Conservation (phyloP, 2,329 filamentous ascomycete species). For the Lecanosticta acicola region DNA sequence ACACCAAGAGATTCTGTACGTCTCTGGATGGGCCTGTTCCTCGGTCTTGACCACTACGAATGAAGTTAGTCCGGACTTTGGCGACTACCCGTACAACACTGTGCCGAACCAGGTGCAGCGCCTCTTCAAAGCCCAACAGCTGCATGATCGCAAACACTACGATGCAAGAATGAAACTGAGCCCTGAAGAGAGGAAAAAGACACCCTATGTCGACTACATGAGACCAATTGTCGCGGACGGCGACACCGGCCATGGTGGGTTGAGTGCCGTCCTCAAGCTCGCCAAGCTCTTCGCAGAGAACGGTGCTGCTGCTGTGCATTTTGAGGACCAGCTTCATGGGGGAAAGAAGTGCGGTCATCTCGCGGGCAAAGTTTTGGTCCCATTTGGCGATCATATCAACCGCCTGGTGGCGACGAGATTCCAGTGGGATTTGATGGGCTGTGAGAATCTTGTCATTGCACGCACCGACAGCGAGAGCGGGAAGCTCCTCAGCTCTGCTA, state of each 20-base stretch:
- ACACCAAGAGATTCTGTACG: constrained; percentile 91
- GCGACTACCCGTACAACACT: constrained; percentile 98
- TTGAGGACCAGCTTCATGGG: constrained; percentile 95
- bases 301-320: constrained; percentile 91
- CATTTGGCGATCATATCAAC: constrained; percentile 93
- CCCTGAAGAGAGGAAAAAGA: constrained; percentile 63
- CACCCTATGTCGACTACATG: constrained; percentile 85
- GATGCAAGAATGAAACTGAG: constrained; percentile 75
- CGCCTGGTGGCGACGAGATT: constrained; percentile 85
- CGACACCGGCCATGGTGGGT: constrained; percentile 87
- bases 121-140: constrained; percentile 89
- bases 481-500: constrained; percentile 79
- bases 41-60: constrained; percentile 89
- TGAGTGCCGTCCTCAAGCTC: constrained; percentile 89
- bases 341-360: constrained; percentile 98
- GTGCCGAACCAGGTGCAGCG: constrained; percentile 97
- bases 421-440: constrained; percentile 98
- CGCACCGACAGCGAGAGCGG: constrained; percentile 94
- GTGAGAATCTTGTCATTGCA: constrained; percentile 89
- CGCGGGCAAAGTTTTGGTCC: constrained; percentile 91
- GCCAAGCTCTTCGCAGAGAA: constrained; percentile 97
- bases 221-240: constrained; percentile 94
- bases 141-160: constrained; percentile 96
- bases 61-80: constrained; percentile 95
- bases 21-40: constrained; percentile 97